These are phyloP conservation scores for Cadophora sp. DNA, from an alignment of 2,329 filamentous ascomycete species.

Conservation along the genomic window DNA sequence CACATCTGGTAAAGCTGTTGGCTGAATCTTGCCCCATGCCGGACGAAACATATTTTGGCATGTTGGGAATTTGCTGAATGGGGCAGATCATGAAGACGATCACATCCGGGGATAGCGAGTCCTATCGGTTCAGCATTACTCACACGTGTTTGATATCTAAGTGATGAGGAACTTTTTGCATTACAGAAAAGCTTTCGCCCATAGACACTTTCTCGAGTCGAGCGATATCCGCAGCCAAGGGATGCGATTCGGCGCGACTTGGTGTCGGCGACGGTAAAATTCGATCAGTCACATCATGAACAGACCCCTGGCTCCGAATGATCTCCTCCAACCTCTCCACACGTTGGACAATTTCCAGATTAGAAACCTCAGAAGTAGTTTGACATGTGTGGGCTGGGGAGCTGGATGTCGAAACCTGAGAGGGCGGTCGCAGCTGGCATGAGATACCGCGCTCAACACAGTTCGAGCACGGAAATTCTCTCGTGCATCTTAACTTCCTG, in stretches of 20 bases:
- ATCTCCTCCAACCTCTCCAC: background rate
- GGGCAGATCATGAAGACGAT: slow-evolving; percentile 6
- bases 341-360: background rate
- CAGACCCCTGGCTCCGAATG: background rate
- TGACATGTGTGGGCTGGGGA: background rate
- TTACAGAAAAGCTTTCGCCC: slow-evolving; percentile 8
- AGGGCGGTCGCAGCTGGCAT: background rate
- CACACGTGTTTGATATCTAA: background rate
- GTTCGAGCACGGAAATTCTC: slow-evolving; percentile 5
- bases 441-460: slow-evolving; percentile 3
- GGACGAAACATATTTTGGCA: background rate
- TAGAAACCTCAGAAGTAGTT: background rate
- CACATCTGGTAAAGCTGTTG: slow-evolving; percentile 21
- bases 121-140: background rate
- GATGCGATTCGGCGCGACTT: background rate
- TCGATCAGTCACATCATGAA: background rate
- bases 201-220: slow-evolving; percentile 1
- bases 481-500: slow-evolving; percentile 3
- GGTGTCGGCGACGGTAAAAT: background rate
- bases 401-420: background rate
- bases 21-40: background rate
- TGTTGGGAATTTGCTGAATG: background rate
- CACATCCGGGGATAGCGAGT: background rate
- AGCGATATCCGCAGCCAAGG: background rate
- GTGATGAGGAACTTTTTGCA: too few relatives aligned